Conservation (phyloP, 2,329 filamentous ascomycete species). For the Epichloe sylvatica region DNA sequence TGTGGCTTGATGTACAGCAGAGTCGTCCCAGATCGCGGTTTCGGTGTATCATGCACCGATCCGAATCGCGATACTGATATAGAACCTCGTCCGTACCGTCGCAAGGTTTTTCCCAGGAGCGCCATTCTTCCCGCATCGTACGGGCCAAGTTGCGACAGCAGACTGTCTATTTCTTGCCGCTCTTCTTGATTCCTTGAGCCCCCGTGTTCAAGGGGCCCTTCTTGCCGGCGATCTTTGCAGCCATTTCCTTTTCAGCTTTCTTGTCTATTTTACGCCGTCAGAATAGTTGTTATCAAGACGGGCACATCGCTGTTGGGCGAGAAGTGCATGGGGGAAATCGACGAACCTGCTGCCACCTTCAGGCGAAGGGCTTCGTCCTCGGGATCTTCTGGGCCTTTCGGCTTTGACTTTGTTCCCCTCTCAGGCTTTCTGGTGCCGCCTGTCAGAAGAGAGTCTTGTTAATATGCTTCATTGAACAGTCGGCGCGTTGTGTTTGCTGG, state of each 20-base stretch:
- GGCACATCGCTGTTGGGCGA: neutral
- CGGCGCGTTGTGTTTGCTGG: too few species aligned
- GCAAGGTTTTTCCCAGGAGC: too few species aligned
- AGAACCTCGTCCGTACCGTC: too few species aligned
- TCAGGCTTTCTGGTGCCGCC: constrained; percentile 73
- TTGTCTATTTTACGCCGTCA: constrained; percentile 40
- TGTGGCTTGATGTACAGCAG: too few species aligned
- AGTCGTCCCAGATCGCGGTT: too few species aligned
- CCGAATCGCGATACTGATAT: too few species aligned
- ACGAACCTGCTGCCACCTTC: constrained; percentile 73
- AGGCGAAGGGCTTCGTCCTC: constrained; percentile 71
- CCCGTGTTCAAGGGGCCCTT: constrained; percentile 83
- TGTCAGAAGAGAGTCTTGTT: constrained; percentile 18
- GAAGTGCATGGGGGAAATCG: neutral
- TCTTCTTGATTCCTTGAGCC: constrained; percentile 90
- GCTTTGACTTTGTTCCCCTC: constrained; percentile 22
- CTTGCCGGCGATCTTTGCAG: constrained; percentile 59
- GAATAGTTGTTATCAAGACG: too few species aligned
- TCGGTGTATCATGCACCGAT: too few species aligned
- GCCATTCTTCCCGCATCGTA: neutral
- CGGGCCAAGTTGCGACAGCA: neutral
- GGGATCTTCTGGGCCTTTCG: constrained; percentile 40
- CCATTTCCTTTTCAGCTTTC: constrained; percentile 73
- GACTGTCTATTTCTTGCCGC: constrained; percentile 70
- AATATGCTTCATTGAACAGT: too few species aligned